These are phyloP conservation scores for Asterophora parasitica DNA, from an alignment of 768 basidiomycete species.

Conservation along the genomic window DNA sequence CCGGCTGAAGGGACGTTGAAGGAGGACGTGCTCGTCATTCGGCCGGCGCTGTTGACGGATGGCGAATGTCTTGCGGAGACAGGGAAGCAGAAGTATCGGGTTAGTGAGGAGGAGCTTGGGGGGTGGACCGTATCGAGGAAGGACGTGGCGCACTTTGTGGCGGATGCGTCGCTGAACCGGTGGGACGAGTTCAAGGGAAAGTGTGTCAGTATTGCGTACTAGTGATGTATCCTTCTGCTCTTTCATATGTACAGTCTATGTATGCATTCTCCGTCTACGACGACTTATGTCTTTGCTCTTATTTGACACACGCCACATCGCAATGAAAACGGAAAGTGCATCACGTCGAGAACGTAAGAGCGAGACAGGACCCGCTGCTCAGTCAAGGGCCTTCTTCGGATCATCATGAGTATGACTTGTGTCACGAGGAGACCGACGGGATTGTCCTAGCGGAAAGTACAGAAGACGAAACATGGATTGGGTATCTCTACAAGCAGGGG, in stretches of 20 bases:
- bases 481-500: conserved; percentile 11
- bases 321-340: too few relatives aligned
- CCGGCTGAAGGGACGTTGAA: conserved; percentile 41
- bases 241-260: too few relatives aligned
- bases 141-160: conserved; percentile 65
- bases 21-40: conserved; percentile 39
- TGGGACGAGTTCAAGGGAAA: conserved; percentile 55
- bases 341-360: too few relatives aligned
- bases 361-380: too few relatives aligned
- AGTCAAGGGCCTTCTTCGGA: too few relatives aligned
- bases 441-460: neutral
- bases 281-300: too few relatives aligned
- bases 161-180: conserved; percentile 36
- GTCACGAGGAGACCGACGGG: too few relatives aligned
- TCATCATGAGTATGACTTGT: too few relatives aligned
- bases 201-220: conserved; percentile 32
- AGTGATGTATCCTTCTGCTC: too few relatives aligned
- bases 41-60: conserved; percentile 57
- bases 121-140: conserved; percentile 54
- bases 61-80: conserved; percentile 44
- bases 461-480: conserved; percentile 1
- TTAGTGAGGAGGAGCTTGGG: conserved; percentile 36
- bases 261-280: too few relatives aligned
- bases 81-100: conserved; percentile 38
- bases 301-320: too few relatives aligned